Percentiles rank a stretch among this genome's conserved stretches.
These are phyloP conservation scores for Xylariales sp. DNA, from an alignment of 2,329 filamentous ascomycete species.

Conservation along the genomic window DNA sequence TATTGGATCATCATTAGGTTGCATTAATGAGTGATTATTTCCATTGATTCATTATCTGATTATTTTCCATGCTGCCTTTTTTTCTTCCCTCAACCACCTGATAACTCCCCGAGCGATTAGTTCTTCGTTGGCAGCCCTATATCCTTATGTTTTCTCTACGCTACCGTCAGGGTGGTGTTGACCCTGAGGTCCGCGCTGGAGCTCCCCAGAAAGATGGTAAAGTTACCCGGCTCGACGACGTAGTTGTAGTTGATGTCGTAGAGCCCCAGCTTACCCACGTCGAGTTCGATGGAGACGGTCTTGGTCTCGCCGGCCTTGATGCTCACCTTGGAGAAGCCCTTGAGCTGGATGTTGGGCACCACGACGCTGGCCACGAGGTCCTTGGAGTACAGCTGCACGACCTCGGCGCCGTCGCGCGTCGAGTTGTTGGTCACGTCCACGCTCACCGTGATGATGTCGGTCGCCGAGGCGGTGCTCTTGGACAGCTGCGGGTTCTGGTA, in stretches of 20 bases:
- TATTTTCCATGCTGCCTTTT: too few relatives aligned
- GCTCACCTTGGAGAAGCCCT: slow-evolving; percentile 63
- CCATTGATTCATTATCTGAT: too few relatives aligned
- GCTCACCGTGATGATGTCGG: slow-evolving; percentile 52
- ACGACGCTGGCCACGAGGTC: slow-evolving; percentile 59
- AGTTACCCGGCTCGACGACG: slow-evolving; percentile 63
- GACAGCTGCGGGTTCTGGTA: slow-evolving; percentile 52
- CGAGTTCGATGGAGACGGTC: slow-evolving; percentile 42
- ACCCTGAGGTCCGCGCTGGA: slow-evolving; percentile 52
- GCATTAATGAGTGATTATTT: too few relatives aligned
- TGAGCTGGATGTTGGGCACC: slow-evolving; percentile 60
- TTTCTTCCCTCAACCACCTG: too few relatives aligned
- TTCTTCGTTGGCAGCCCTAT: too few relatives aligned
- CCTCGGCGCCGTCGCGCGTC: slow-evolving; percentile 56
- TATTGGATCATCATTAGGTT: too few relatives aligned
- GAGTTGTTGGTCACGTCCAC: slow-evolving; percentile 60
- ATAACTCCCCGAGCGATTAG: too few relatives aligned
- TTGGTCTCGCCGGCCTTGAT: slow-evolving; percentile 56
- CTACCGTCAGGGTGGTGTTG: slow-evolving; percentile 52
- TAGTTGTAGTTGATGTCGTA: slow-evolving; percentile 42
- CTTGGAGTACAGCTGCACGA: slow-evolving; percentile 64
- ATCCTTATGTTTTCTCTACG: too few relatives aligned
- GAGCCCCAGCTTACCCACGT: slow-evolving; percentile 53
- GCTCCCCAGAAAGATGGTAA: slow-evolving; percentile 57
- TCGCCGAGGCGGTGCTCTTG: slow-evolving; percentile 36